phyloP scores from a whole-genome alignment of 306 rosid genomes.

The Quercus wislizeni region DNA sequence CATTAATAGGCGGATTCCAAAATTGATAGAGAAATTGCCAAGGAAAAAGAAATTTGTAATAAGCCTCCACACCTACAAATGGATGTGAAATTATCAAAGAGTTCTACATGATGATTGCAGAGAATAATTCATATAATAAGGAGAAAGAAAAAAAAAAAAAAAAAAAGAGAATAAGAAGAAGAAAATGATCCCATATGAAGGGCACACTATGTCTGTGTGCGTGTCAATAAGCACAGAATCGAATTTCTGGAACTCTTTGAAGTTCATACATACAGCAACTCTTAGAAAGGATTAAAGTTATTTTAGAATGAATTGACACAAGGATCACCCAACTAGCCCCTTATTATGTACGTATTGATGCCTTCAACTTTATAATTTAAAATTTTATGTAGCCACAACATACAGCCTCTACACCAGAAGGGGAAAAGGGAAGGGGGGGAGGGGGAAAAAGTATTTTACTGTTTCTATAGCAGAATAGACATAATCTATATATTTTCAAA shows the following conservation, averaged over 20 bases:
- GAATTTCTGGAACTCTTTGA: background rate
- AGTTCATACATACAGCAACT: background rate
- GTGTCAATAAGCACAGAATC: background rate
- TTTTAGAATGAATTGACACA: background rate
- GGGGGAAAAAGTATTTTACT: no score
- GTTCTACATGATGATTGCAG: background rate
- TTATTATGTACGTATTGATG: background rate
- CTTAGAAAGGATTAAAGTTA: no score
- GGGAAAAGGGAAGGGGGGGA: no score
- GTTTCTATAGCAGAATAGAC: no score
- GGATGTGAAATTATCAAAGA: constrained; percentile 16
- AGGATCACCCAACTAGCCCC: background rate
- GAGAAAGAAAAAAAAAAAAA: background rate
- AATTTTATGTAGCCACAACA: background rate
- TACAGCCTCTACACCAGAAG: no score
- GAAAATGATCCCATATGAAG: background rate
- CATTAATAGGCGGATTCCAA: constrained; percentile 88
- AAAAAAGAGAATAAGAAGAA: no score
- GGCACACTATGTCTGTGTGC: background rate
- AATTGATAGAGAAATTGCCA: constrained; percentile 80
- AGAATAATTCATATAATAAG: background rate
- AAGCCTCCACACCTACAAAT: constrained; percentile 89
- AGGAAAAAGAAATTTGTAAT: constrained; percentile 86
- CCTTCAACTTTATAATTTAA: background rate
- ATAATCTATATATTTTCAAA: no score